Conservation (phyloP, 176 grass and related monocot species). For the Aegilops umbellulata region DNA sequence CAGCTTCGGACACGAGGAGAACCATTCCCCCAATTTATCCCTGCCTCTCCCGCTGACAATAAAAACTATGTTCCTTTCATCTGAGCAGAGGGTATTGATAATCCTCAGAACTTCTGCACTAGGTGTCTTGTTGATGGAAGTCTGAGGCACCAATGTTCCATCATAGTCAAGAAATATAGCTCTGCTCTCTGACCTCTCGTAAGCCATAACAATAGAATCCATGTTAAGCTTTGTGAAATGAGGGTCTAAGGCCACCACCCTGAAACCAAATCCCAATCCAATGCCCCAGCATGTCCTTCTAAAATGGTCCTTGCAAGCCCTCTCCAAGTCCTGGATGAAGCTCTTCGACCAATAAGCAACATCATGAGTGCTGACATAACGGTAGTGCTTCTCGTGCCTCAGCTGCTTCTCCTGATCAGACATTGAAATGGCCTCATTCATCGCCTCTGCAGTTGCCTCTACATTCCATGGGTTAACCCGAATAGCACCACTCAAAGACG, state of each 20-base stretch:
- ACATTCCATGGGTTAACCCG: constrained; percentile 94
- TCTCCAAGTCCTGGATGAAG: constrained; percentile 73
- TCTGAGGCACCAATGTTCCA: constrained; percentile 79
- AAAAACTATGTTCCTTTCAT: constrained; percentile 71
- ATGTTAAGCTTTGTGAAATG: constrained; percentile 90
- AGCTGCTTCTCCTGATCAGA: constrained; percentile 79
- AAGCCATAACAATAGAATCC: constrained; percentile 72
- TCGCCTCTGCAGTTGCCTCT: constrained; percentile 75
- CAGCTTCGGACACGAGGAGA: constrained; percentile 64
- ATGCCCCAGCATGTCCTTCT: constrained; percentile 92
- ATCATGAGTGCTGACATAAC: constrained; percentile 82
- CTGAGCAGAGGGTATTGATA: constrained; percentile 75
- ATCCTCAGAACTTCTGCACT: constrained; percentile 55
- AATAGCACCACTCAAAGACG: constrained; percentile 90
- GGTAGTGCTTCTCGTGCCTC: constrained; percentile 96
- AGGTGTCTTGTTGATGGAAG: constrained; percentile 67
- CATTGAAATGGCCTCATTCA: constrained; percentile 85
- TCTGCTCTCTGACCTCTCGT: constrained; percentile 62
- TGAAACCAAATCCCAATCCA: constrained; percentile 90
- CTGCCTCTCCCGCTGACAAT: constrained; percentile 76
- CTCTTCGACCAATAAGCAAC: constrained; percentile 90
- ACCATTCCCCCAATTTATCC: constrained; percentile 64
- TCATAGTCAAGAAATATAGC: constrained; percentile 94
- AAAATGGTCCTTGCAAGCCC: constrained; percentile 89
- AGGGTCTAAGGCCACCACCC: constrained; percentile 88